Evolutionary conservation across 805 yeast species (phyloP).

Genomic region (Wickerhamiella musiphila): DNA sequence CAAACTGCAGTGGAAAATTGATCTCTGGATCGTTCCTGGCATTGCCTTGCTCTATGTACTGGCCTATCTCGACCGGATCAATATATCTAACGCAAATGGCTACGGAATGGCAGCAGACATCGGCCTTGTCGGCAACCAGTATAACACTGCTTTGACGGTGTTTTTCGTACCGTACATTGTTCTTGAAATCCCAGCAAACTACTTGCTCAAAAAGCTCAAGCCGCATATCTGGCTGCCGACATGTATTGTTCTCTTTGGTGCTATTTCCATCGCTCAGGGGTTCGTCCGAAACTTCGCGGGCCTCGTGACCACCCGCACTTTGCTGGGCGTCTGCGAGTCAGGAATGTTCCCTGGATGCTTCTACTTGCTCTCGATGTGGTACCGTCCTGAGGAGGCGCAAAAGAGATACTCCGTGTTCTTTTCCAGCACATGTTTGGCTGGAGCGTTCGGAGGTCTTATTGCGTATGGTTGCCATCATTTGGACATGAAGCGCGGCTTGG

Average conservation of each 20-base stretch:
- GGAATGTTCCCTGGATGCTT: slow-evolving; percentile 65
- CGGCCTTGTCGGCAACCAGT: slow-evolving; percentile 38
- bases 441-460: slow-evolving; percentile 62
- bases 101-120: slow-evolving; percentile 48
- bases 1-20: slow-evolving; percentile 45
- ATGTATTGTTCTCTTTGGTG: slow-evolving; percentile 45
- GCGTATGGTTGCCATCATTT: slow-evolving; percentile 47
- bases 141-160: slow-evolving; percentile 45
- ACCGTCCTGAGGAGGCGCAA: slow-evolving; percentile 49
- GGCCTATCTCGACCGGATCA: slow-evolving; percentile 66
- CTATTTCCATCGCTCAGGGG: slow-evolving; percentile 48
- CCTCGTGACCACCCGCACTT: slow-evolving; percentile 42
- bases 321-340: slow-evolving; percentile 52
- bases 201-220: slow-evolving; percentile 35
- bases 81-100: slow-evolving; percentile 63
- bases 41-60: slow-evolving; percentile 57
- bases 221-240: slow-evolving; percentile 49
- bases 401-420: slow-evolving; percentile 53
- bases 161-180: slow-evolving; percentile 54
- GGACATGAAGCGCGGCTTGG: slow-evolving; percentile 27
- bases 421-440: slow-evolving; percentile 55
- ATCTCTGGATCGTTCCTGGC: slow-evolving; percentile 54
- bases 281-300: slow-evolving; percentile 41
- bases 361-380: slow-evolving; percentile 49
- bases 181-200: slow-evolving; percentile 50